Base-by-base conservation (phyloP, 2,329 filamentous ascomycete species). In the Orbilia brochopaga region DNA sequence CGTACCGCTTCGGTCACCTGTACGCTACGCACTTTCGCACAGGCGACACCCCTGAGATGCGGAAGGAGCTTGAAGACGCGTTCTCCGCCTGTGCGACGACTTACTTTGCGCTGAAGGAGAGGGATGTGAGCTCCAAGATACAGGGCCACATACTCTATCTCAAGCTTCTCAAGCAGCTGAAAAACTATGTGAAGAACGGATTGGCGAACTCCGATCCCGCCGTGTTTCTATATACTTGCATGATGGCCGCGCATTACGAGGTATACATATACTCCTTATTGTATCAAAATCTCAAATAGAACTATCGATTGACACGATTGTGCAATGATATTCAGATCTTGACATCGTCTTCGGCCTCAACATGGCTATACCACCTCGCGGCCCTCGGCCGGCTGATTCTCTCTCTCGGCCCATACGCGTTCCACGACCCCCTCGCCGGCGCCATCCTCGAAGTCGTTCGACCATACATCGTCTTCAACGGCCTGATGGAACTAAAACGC, bases 171-270 rank as follows among this genome's bases (percentile, higher is more conserved):
- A 42, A 51, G 24, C 67, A 72, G 60, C 32, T 72, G 55, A 72
- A 72, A 32, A 58, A 55, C 19, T 60, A 72, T 32, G 60, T 72
- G 2, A 72, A 72, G 30, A 72, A 72, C 30, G 67, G 67, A 15
- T 17, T 72, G 44, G 67, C 67, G 3, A 72, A 72, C 11, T 72
- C 60, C 4, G 67, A 72, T 23, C 67, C 67, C 1, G 67, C 67
- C 13, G 67, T 72, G 46, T 72, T 72, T 57, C 55, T 72, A 17
- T 72, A 72, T 27, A 72, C 60, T 17, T 72, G 67, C 42, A 72
- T 72, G 67, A 72, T 72, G 67, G 67, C 67, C 24, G 60, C 67
- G 15, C 67, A 72, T 44, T 65, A 72, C 30, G 67, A 72, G 60
- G 67, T 72, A 46, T 10, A 51, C 54, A 66, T 46, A 1, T 10